phyloP scores from a whole-genome alignment of 2,329 filamentous ascomycete genomes.

The Penicillium sp. region DNA sequence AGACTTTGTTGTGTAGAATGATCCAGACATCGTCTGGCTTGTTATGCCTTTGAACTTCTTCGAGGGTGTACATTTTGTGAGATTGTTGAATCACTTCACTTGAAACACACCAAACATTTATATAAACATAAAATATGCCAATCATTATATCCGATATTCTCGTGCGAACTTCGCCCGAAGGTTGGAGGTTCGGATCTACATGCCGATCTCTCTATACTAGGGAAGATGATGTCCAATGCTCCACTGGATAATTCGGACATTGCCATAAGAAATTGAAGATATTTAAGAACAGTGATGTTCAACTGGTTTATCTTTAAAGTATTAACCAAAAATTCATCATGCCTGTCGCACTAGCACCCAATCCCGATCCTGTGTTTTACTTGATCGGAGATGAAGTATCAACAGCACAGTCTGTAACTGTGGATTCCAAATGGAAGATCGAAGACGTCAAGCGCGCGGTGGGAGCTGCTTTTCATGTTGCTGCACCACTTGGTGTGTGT shows the following conservation, averaged over 20 bases:
- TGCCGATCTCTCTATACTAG: not conserved
- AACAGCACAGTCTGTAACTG: slow-evolving; percentile 53
- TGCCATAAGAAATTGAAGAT: not conserved
- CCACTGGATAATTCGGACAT: not conserved
- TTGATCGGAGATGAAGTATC: slow-evolving; percentile 19
- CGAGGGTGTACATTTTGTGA: slow-evolving; percentile 12
- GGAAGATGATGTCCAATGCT: not conserved
- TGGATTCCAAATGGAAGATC: slow-evolving; percentile 46
- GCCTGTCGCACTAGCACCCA: slow-evolving; percentile 3
- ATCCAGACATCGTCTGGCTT: slow-evolving; percentile 53
- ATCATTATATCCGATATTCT: not conserved
- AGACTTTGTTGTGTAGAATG: slow-evolving; percentile 57
- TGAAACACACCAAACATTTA: not conserved
- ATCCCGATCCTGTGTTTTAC: slow-evolving; percentile 10
- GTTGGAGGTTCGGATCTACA: not conserved
- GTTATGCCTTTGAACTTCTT: slow-evolving; percentile 49
- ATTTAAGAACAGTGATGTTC: not conserved
- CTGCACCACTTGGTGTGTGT: slow-evolving; percentile 27
- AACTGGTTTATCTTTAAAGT: not conserved
- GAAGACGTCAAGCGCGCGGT: slow-evolving; percentile 56
- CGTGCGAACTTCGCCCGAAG: not conserved
- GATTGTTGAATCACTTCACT: too few relatives aligned
- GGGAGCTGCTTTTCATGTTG: slow-evolving; percentile 47
- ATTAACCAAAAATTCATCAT: slow-evolving; percentile 3
- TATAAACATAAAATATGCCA: not conserved